Conservation (phyloP, 2,329 filamentous ascomycete species). For the Botrytis fragariae region DNA sequence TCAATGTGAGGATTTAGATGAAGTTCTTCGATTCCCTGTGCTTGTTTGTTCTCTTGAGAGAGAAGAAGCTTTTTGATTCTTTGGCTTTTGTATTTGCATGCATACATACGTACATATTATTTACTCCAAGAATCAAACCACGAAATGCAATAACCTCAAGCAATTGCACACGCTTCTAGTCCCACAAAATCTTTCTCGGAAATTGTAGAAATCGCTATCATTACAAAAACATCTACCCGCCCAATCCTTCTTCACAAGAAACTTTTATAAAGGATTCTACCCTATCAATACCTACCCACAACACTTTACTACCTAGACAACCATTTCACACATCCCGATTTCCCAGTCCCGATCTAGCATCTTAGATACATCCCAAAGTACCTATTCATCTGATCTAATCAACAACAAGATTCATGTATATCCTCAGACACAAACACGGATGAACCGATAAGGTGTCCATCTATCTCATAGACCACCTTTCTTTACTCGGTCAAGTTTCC, state of each 20-base stretch:
- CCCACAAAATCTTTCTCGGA: rapidly evolving
- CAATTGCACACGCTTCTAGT: background rate
- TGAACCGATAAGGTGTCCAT: too few relatives aligned
- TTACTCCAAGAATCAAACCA: background rate
- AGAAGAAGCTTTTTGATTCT: background rate
- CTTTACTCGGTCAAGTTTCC: too few relatives aligned
- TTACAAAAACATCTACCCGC: background rate
- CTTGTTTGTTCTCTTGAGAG: background rate
- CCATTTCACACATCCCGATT: too few relatives aligned
- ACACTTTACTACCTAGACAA: too few relatives aligned
- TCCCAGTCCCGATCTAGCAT: too few relatives aligned
- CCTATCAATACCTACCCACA: too few relatives aligned
- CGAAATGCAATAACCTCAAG: background rate
- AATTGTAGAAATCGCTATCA: background rate
- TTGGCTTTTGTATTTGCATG: background rate
- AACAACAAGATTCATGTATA: too few relatives aligned
- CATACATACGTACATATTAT: background rate
- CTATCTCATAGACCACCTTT: too few relatives aligned
- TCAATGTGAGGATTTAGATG: background rate
- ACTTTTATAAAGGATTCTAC: background rate
- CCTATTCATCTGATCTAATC: too few relatives aligned
- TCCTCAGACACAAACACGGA: too few relatives aligned
- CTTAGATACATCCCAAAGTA: too few relatives aligned
- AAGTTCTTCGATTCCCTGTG: background rate
- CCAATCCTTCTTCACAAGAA: too few relatives aligned